phyloP scores from a whole-genome alignment of 306 rosid genomes.

The Gleditsia sinensis region DNA sequence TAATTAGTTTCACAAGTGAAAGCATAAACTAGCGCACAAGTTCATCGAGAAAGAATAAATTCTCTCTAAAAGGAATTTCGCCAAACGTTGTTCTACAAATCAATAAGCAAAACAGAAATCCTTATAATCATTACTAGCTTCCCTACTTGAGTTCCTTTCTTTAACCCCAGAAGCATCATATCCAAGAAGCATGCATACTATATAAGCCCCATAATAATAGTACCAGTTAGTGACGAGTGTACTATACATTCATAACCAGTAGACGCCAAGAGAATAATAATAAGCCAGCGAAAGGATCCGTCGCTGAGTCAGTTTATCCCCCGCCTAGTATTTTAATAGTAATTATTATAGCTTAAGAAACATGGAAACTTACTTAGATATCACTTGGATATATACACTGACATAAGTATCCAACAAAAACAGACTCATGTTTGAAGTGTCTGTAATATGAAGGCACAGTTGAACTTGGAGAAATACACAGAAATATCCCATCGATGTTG shows the following conservation, averaged over 20 bases:
- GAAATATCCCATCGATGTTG: neutral
- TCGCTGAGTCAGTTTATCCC: too few relatives aligned
- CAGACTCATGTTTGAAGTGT: too few relatives aligned
- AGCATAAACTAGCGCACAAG: neutral
- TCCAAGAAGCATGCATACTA: neutral
- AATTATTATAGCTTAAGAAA: too few relatives aligned
- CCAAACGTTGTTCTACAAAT: neutral
- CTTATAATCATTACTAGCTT: neutral
- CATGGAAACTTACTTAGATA: too few relatives aligned
- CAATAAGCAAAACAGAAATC: neutral
- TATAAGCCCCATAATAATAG: neutral
- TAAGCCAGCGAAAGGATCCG: neutral
- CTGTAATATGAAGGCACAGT: too few relatives aligned
- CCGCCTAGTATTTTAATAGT: too few relatives aligned
- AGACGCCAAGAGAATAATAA: neutral
- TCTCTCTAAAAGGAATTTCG: neutral
- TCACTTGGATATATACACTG: too few relatives aligned
- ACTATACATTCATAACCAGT: neutral
- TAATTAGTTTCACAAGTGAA: conserved; percentile 6
- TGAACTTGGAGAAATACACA: neutral
- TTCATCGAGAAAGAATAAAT: neutral
- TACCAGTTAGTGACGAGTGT: neutral
- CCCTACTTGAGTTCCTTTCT: neutral
- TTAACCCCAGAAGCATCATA: neutral
- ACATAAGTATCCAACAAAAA: too few relatives aligned